Evolutionary conservation across 495 filamentous ascomycete species (phyloP).

Genomic region (Xylaria venustula): DNA sequence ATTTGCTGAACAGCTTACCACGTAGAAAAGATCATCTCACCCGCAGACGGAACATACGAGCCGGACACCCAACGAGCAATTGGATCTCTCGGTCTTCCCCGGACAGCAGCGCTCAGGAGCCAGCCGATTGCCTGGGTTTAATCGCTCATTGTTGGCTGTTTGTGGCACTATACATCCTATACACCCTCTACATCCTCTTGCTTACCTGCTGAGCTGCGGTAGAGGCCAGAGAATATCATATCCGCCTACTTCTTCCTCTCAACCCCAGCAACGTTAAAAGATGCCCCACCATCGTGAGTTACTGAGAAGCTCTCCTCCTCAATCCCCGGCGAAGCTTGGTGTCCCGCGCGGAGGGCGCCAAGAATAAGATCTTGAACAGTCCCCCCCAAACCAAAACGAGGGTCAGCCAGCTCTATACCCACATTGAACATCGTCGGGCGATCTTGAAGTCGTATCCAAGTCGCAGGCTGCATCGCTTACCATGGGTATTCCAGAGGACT

Average conservation of each 20-base stretch:
- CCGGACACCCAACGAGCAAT: neutral
- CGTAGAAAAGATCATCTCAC: neutral
- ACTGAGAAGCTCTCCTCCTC: neutral
- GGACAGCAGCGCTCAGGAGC: neutral
- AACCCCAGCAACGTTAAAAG: neutral
- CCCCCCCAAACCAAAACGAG: neutral
- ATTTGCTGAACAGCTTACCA: slow-evolving; percentile 1
- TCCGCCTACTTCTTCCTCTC: neutral
- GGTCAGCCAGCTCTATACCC: neutral
- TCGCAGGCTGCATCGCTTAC: slow-evolving; percentile 20
- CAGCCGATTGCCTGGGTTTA: neutral
- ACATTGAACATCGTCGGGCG: neutral
- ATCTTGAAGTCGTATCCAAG: neutral
- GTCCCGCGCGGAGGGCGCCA: neutral
- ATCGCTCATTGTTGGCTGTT: neutral
- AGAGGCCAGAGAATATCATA: slow-evolving; percentile 5
- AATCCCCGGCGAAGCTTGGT: neutral
- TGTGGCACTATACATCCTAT: neutral
- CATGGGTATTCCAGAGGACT: slow-evolving; percentile 41
- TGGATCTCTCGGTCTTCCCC: neutral
- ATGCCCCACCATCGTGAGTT: slow-evolving; percentile 14
- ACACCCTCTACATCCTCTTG: neutral
- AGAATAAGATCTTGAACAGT: no score
- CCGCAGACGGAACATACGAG: neutral
- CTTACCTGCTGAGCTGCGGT: neutral